A percentile compares a stretch with the other conserved stretches of the same genome.
These are phyloP conservation scores for Leccinellum albellum DNA, from an alignment of 768 basidiomycete species.

Conservation along the genomic window DNA sequence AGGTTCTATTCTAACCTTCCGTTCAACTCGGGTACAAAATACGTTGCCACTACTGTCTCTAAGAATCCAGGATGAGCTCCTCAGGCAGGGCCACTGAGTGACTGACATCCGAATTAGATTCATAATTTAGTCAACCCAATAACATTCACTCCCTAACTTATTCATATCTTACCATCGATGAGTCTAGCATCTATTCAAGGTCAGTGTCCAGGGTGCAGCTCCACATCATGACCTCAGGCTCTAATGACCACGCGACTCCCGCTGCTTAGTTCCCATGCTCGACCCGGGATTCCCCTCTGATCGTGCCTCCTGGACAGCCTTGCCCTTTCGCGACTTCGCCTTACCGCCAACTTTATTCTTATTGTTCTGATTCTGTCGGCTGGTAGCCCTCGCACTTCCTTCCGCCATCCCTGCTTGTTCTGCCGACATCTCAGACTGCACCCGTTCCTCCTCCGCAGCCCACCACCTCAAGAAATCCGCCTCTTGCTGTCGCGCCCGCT, in stretches of 20 bases:
- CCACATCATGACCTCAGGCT: not conserved
- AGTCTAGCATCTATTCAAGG: not conserved
- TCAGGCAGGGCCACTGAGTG: too few species aligned
- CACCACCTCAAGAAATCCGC: conserved; percentile 88
- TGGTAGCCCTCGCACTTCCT: not conserved
- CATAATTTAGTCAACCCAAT: not conserved
- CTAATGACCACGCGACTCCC: not conserved
- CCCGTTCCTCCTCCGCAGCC: conserved; percentile 73
- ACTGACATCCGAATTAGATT: too few species aligned
- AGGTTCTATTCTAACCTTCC: too few species aligned
- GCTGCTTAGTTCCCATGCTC: not conserved
- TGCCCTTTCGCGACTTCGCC: conserved; percentile 7
- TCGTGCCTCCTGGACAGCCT: not conserved
- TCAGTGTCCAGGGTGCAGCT: not conserved
- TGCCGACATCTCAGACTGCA: conserved; percentile 46
- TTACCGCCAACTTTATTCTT: conserved; percentile 5
- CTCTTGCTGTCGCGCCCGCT: conserved; percentile 61
- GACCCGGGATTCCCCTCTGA: not conserved
- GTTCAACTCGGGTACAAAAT: not conserved
- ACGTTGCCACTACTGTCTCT: not conserved
- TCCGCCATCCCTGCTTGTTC: not conserved
- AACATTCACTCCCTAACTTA: not conserved
- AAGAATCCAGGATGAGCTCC: too few species aligned
- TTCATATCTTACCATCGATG: not conserved
- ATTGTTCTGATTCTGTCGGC: too few species aligned